Evolutionary conservation across 768 basidiomycete genomes (phyloP), one percentile per base, ranked within the genome.

Genomic region (Russula olivacea): DNA sequence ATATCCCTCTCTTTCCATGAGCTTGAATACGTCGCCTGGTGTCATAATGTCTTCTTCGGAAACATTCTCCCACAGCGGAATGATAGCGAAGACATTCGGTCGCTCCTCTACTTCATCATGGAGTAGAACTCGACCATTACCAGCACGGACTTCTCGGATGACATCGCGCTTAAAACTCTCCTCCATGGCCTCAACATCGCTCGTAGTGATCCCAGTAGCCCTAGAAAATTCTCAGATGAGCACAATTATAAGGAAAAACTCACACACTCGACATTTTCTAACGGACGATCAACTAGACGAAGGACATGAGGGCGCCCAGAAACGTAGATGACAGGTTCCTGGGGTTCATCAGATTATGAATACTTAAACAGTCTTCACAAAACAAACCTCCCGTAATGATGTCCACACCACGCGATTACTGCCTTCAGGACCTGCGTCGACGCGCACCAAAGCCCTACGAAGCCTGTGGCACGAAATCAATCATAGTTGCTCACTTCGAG

Each of bases 71-170:
- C 95, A 99, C 53, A 94, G 85, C 1, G 97, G 95, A 41, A 97
- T 87, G 66, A 99, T 90, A 11, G 87, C 81, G 74, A 93, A 98
- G 0, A 84, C 80, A 2, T 95, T 95, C 1, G 94, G 91, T 43
- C 89, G 81, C 59, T 96, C 94, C 73, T 97, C 95, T 7, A 97
- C 84, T 75, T 99, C 96, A 69, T 98, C 96, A 66, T 98, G 97
- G 2, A 98, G 81, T 0, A 99, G 77, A 47, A 99, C 84, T 28
- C 91, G 83, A 4, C 94, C 94, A 38, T 82, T 70, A 40, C 83
- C 83, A 34, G 79, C 76, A 47, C 80, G 79, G n/a, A 95, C 77
- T 74, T 99, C 97, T 3, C 81, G 79, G 8, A 97, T 76, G 12
- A 98, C 84, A 69, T 99, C 97, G 53, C 80, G 81, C 76, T 97